Percentiles rank a stretch among this genome's conserved stretches.
Conservation (phyloP, 1,139 yeast genomes). For the Kazachstania sp. region DNA sequence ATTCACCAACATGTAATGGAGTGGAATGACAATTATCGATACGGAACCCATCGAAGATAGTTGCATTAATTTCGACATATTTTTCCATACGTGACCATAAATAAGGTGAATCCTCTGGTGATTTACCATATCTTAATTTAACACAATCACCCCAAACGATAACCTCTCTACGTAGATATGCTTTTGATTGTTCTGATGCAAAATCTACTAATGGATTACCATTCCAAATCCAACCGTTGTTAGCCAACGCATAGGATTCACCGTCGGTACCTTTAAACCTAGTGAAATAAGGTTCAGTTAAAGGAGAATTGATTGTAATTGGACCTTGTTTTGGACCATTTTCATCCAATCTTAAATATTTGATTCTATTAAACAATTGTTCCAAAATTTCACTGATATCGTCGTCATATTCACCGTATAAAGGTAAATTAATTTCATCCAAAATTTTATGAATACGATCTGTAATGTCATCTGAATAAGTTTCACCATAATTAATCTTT, state of each 20-base stretch:
- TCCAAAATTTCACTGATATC: conserved; percentile 56
- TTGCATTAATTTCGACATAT: conserved; percentile 70
- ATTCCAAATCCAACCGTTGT: conserved; percentile 99
- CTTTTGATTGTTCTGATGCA: conserved; percentile 71
- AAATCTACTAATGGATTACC: conserved; percentile 90
- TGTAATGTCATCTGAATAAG: conserved; percentile 32
- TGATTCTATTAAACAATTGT: conserved; percentile 67
- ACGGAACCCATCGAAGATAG: conserved; percentile 75
- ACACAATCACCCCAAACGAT: conserved; percentile 98
- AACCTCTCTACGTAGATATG: conserved; percentile 84
- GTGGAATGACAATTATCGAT: conserved; percentile 96
- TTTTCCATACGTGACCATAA: conserved; percentile 83
- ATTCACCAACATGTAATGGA: conserved; percentile 89
- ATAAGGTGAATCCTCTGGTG: conserved; percentile 75
- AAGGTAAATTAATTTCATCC: conserved; percentile 67
- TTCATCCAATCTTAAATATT: conserved; percentile 64
- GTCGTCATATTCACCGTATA: conserved; percentile 68
- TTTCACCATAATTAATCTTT: conserved; percentile 32
- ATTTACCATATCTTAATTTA: conserved; percentile 73
- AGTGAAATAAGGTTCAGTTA: conserved; percentile 84
- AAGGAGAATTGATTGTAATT: conserved; percentile 48
- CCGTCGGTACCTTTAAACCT: conserved; percentile 50
- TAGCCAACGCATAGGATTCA: conserved; percentile 64
- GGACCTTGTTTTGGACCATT: conserved; percentile 75
- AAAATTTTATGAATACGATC: conserved; percentile 45